Percentiles rank a stretch among this genome's conserved stretches.
Conservation (phyloP, 1,139 yeast species). For the Suhomyces ambrosiae region DNA sequence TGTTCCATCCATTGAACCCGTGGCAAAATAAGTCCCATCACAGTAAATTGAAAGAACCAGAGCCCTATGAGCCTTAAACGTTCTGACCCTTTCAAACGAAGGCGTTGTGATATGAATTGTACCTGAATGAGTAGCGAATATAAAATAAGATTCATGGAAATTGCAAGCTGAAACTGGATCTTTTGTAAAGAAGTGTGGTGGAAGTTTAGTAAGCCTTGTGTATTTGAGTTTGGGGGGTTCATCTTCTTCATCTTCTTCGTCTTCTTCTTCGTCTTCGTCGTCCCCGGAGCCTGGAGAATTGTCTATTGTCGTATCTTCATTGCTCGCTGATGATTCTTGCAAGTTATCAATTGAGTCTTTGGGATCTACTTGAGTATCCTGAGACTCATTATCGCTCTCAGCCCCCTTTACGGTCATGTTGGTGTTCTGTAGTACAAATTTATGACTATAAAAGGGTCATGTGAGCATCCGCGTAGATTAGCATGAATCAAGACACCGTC, state of each 20-base stretch:
- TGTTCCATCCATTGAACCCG: constrained; percentile 93
- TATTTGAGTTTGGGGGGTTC: constrained; percentile 78
- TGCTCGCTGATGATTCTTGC: too few species aligned
- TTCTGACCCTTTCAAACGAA: constrained; percentile 59
- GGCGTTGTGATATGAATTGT: constrained; percentile 66
- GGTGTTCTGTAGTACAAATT: too few species aligned
- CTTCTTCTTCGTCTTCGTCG: constrained; percentile 12
- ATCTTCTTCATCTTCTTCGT: constrained; percentile 32
- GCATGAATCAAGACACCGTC: too few species aligned
- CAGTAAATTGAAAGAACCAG: constrained; percentile 72
- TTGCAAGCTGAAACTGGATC: constrained; percentile 78
- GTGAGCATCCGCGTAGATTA: too few species aligned
- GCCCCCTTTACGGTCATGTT: too few species aligned
- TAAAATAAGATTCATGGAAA: constrained; percentile 59
- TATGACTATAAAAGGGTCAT: too few species aligned
- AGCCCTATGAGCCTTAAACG: constrained; percentile 84
- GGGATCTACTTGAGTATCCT: too few species aligned
- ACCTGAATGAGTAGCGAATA: constrained; percentile 92
- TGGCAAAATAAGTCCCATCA: constrained; percentile 75
- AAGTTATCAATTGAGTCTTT: too few species aligned
- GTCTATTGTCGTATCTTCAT: neutral
- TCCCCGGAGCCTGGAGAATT: neutral
- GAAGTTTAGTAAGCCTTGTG: constrained; percentile 61
- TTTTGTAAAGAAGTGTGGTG: constrained; percentile 63
- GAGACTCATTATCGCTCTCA: too few species aligned